Percentiles rank a stretch among this genome's conserved stretches.
phyloP scores from a whole-genome alignment of 371 early-diverging fungal species.

The Apophysomyces variabilis region DNA sequence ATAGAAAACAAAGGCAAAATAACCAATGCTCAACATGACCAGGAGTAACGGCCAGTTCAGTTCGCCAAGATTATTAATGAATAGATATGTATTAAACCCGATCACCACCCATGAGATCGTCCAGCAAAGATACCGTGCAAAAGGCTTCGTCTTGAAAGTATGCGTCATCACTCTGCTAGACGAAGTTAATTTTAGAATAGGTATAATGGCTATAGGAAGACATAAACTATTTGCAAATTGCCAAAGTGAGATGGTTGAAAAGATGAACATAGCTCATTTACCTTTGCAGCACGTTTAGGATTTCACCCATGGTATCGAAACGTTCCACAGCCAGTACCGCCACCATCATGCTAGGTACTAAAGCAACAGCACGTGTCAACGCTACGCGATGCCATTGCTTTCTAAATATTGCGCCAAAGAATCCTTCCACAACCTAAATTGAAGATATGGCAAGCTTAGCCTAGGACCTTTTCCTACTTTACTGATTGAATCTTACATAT shows the following conservation, averaged over 20 bases:
- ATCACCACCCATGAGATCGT: slow-evolving; percentile 53
- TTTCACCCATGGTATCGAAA: slow-evolving; percentile 72
- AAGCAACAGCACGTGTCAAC: slow-evolving; percentile 66
- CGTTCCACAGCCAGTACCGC: slow-evolving; percentile 64
- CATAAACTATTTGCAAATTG: slow-evolving; percentile 48
- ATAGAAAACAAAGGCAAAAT: slow-evolving; percentile 25
- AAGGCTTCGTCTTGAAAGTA: slow-evolving; percentile 43
- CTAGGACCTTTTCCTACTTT: neutral
- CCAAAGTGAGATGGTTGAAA: neutral
- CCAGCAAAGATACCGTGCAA: slow-evolving; percentile 37
- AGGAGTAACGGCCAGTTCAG: slow-evolving; percentile 18
- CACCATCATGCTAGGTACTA: slow-evolving; percentile 72
- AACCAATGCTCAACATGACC: slow-evolving; percentile 13
- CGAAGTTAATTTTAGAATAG: slow-evolving; percentile 67
- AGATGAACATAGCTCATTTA: slow-evolving; percentile 13
- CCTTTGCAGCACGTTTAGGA: slow-evolving; percentile 74
- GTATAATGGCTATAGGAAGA: slow-evolving; percentile 74
- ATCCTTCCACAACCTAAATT: slow-evolving; percentile 62
- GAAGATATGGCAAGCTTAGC: neutral
- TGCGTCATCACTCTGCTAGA: slow-evolving; percentile 53
- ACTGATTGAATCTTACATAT: slow-evolving; percentile 37
- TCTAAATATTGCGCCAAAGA: slow-evolving; percentile 62
- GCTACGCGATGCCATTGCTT: slow-evolving; percentile 74
- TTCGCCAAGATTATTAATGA: slow-evolving; percentile 42
- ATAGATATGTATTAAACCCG: slow-evolving; percentile 58